These are phyloP conservation scores for Pochonia chlamydosporia DNA, from an alignment of 2,329 filamentous ascomycete genomes.

Conservation along the genomic window DNA sequence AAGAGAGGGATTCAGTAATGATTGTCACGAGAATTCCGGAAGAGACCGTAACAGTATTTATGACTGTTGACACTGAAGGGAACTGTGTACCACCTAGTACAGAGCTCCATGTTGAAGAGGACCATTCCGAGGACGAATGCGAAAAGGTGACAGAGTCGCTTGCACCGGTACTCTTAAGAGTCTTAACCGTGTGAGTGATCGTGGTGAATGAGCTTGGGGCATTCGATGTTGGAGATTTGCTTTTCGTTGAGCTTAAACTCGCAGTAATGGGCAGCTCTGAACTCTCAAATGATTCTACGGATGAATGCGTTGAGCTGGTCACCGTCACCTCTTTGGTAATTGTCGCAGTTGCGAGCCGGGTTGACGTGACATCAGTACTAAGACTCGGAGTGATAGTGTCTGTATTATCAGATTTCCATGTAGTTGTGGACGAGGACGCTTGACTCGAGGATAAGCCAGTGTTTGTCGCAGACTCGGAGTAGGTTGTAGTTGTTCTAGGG, in stretches of 20 bases:
- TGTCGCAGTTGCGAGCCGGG: neutral
- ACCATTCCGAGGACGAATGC: neutral
- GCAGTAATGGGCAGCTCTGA: slow-evolving; percentile 3
- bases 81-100: neutral
- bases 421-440: neutral
- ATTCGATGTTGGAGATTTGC: neutral
- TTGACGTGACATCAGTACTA: neutral
- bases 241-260: neutral
- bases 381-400: neutral
- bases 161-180: neutral
- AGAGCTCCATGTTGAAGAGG: neutral
- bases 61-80: neutral
- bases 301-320: neutral
- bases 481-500: neutral
- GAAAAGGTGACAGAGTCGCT: no score
- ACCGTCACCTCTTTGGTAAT: neutral
- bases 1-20: neutral
- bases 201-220: neutral
- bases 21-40: neutral
- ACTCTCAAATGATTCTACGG: neutral
- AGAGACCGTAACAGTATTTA: neutral
- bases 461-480: neutral
- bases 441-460: neutral
- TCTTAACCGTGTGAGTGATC: neutral
- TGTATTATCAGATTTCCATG: neutral